These are phyloP conservation scores for Ramalina intermedia DNA, from an alignment of 495 filamentous ascomycete genomes.

Conservation along the genomic window DNA sequence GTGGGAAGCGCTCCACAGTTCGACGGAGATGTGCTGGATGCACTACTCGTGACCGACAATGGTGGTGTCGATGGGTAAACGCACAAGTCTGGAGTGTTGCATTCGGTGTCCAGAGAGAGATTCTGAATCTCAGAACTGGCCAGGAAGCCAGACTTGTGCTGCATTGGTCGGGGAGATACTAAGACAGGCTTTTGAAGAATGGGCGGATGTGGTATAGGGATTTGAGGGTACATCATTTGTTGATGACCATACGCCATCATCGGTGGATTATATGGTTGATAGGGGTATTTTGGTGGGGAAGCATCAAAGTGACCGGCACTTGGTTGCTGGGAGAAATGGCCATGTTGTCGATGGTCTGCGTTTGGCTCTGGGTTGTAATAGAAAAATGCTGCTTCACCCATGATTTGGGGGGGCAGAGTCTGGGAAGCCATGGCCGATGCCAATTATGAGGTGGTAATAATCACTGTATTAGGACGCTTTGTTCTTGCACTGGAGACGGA, in stretches of 20 bases:
- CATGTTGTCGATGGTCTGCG: constrained; percentile 62
- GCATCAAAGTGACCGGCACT: constrained; percentile 29
- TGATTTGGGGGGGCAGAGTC: constrained; percentile 37
- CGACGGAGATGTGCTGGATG: constrained; percentile 72
- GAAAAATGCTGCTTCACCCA: constrained; percentile 73
- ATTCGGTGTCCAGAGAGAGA: constrained; percentile 58
- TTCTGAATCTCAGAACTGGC: constrained; percentile 39
- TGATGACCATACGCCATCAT: constrained; percentile 16
- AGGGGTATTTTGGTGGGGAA: constrained; percentile 29
- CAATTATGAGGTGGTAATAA: background rate
- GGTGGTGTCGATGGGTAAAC: constrained; percentile 81
- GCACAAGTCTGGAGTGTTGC: constrained; percentile 49
- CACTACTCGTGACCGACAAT: constrained; percentile 69
- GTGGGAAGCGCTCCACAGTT: constrained; percentile 66
- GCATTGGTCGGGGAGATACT: constrained; percentile 63
- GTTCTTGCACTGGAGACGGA: no score
- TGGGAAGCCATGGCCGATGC: constrained; percentile 41
- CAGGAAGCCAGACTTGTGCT: constrained; percentile 61
- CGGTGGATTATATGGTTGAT: constrained; percentile 26
- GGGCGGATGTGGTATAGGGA: constrained; percentile 47
- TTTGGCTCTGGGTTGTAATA: constrained; percentile 76
- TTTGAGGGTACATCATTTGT: constrained; percentile 57
- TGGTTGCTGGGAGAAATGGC: constrained; percentile 72
- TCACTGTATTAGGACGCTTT: background rate
- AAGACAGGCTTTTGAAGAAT: constrained; percentile 43